Percentiles rank a stretch among this genome's conserved stretches.
These are phyloP conservation scores for Phalaenopsis hybrid DNA, from an alignment of 116 monocot genomes.

Conservation along the genomic window DNA sequence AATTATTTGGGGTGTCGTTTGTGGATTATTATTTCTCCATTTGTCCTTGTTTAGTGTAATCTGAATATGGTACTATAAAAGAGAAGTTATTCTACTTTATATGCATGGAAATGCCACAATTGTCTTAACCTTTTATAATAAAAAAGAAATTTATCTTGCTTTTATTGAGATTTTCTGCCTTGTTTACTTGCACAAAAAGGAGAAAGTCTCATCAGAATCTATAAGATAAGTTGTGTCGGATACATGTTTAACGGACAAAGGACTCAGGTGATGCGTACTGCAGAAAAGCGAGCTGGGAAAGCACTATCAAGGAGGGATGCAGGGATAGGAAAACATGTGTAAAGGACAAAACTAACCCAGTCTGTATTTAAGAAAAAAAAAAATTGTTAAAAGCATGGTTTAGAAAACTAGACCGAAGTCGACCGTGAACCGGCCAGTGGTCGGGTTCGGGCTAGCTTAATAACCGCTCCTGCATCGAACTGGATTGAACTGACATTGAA, in stretches of 20 bases:
- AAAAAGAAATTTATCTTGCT: not conserved
- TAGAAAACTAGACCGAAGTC: too few species aligned
- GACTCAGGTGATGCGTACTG: not conserved
- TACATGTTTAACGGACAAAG: not conserved
- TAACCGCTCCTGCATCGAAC: too few species aligned
- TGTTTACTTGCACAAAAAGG: conserved; percentile 1
- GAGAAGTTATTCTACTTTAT: not conserved
- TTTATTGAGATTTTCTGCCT: not conserved
- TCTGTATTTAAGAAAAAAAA: not conserved
- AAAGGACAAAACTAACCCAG: not conserved
- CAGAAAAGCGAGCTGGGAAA: not conserved
- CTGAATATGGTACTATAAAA: not conserved
- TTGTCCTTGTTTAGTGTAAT: not conserved
- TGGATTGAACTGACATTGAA: too few species aligned
- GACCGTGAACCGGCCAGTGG: too few species aligned
- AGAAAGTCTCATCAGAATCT: not conserved
- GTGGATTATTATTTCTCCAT: not conserved
- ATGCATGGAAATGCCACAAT: not conserved
- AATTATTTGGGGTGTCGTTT: not conserved
- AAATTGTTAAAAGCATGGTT: too few species aligned
- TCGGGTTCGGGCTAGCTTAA: too few species aligned
- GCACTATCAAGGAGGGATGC: not conserved
- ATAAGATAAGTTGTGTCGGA: not conserved
- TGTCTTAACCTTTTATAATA: not conserved
- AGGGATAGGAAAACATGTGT: not conserved